Evolutionary conservation across 2,329 filamentous ascomycete genomes (phyloP).

Genomic region (Cadophora malorum): DNA sequence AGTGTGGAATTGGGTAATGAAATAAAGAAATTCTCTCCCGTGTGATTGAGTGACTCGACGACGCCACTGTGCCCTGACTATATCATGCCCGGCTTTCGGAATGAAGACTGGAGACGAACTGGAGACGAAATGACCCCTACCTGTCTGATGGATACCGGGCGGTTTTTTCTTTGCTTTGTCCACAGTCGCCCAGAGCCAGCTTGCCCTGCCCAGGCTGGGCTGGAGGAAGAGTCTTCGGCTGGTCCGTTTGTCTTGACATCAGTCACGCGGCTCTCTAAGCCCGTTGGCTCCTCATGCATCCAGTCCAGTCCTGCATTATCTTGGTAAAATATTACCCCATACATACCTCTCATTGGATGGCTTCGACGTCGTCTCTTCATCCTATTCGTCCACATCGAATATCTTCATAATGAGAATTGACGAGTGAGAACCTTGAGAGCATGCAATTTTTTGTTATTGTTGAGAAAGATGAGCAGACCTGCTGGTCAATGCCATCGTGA

Average conservation of each 20-base stretch:
- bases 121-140: constrained; percentile 4
- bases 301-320: constrained; percentile 1
- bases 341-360: constrained; percentile 4
- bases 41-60: constrained; percentile 12
- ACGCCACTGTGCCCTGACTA: constrained; percentile 14
- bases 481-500: constrained; percentile 13
- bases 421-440: constrained; percentile 11
- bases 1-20: neutral
- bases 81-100: constrained; percentile 13
- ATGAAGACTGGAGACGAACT: neutral
- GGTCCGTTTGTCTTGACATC: neutral
- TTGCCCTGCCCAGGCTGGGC: constrained; percentile 6
- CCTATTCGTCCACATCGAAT: neutral
- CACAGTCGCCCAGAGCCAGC: neutral
- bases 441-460: neutral
- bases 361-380: neutral
- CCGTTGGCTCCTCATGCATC: constrained; percentile 7
- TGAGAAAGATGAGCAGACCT: neutral
- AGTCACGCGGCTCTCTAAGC: constrained; percentile 11
- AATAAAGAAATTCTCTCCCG: constrained; percentile 13
- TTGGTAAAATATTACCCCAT: constrained; percentile 20
- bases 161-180: neutral
- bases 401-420: neutral
- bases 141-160: neutral
- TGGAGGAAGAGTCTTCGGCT: neutral